Percentiles rank a stretch among this genome's conserved stretches.
Conservation (phyloP, 208 protist genomes). For the Leishmania major region DNA sequence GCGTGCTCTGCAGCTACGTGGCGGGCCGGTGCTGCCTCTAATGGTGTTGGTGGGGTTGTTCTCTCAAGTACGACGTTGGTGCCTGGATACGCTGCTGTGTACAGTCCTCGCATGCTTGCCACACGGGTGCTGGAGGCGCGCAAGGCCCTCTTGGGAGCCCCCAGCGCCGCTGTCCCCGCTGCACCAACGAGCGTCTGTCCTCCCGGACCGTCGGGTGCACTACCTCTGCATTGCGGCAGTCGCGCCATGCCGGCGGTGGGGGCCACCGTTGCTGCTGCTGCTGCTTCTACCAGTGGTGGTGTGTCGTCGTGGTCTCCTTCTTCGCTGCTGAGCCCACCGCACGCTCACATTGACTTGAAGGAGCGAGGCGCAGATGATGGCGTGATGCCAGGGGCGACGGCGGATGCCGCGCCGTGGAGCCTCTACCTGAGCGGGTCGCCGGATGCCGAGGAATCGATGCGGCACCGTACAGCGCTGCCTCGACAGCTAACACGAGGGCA, state of each 20-base stretch:
- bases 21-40: not conserved
- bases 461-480: not conserved
- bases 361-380: not conserved
- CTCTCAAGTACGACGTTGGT: not conserved
- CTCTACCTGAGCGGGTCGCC: conserved; percentile 9
- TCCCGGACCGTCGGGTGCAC: not conserved
- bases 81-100: conserved; percentile 11
- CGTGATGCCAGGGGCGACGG: not conserved
- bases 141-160: conserved; percentile 7
- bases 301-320: not conserved
- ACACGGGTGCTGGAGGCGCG: conserved; percentile 8
- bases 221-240: not conserved
- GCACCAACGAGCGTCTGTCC: not conserved
- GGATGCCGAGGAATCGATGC: not conserved
- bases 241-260: conserved; percentile 19
- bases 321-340: not conserved
- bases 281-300: not conserved
- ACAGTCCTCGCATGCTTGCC: conserved; percentile 13
- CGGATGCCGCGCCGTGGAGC: conserved; percentile 13
- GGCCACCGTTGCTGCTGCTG: conserved; percentile 6
- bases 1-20: not conserved
- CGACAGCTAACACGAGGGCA: not conserved
- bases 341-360: not conserved
- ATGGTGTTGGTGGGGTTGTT: not conserved
- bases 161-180: not conserved